Evolutionary conservation across 306 rosid species (phyloP), one percentile per base, ranked within the genome.

Genomic region (Vigna mungo): DNA sequence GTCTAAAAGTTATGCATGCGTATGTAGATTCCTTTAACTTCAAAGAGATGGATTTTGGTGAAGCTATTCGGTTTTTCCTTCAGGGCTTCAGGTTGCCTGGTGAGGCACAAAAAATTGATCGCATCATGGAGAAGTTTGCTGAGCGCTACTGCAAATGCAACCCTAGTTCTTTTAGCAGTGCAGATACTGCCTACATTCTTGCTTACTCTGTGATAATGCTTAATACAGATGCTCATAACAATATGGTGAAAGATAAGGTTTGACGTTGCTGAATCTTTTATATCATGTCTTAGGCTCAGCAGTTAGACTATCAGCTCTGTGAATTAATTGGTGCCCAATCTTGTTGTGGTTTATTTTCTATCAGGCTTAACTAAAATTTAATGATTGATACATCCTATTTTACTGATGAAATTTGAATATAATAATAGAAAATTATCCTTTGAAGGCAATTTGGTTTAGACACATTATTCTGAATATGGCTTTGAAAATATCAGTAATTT

Each of bases 61-160:
- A 92, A 91, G 94, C 98, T 70, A 80, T 96, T 82, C 86, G 99
- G 80, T 92, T 92, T 88, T 96, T 96, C 85, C 97, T 96, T 49
- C 90, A 85, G 80, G 99, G 99, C 82, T 96, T 96, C 88, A 92
- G 90, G 88, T 84, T 96, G 77, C 99, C 99, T 58, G 99, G 99
- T 81, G 99, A 96, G 85, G 99, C 99, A 74, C 99, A 96, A 79
- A 96, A 96, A 86, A 96, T 96, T 54, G 99, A 96, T 80, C 99
- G 98, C 69, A 96, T 96, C 78, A 96, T 96, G 99, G 99, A 96
- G 96, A 96, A 96, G 90, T 92, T 96, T 89, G 99, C 99, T n/a
- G 99, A 96, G 86, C 98, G 99, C 59, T 96, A 87, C 82, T 96
- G 99, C 85, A 96, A 92, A 92, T 92, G 97, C 88, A 96, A 78